Percentiles rank a stretch among this genome's conserved stretches.
These are phyloP conservation scores for Pseudogymnoascus sp. DNA, from an alignment of 2,329 filamentous ascomycete genomes.

Conservation along the genomic window DNA sequence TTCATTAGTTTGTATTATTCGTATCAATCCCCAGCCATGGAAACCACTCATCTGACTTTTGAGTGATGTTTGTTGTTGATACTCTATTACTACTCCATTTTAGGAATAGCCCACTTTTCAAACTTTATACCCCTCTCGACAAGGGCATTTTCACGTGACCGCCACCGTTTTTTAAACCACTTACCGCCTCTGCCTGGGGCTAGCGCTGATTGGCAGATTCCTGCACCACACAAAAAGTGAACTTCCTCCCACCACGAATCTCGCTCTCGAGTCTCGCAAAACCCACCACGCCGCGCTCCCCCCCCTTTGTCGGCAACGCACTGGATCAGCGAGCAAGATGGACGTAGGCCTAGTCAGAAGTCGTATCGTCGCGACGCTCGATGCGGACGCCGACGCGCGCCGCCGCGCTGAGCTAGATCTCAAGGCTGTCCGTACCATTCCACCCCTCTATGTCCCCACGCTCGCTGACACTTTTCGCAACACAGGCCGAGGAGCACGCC, in stretches of 20 bases:
- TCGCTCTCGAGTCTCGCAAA: constrained; percentile 8
- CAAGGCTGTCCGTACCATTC: constrained; percentile 57
- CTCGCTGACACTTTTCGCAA: constrained; percentile 16
- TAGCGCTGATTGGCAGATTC: constrained; percentile 7
- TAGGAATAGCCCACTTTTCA: background rate
- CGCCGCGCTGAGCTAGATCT: constrained; percentile 72
- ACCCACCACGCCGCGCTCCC: constrained; percentile 4
- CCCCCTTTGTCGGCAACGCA: constrained; percentile 2
- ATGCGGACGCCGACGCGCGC: constrained; percentile 64
- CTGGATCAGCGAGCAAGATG: constrained; percentile 39
- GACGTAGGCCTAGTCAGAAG: constrained; percentile 66
- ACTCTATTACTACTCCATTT: background rate
- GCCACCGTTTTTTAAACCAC: background rate
- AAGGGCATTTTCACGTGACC: background rate
- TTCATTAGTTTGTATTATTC: background rate
- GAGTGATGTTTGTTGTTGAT: background rate
- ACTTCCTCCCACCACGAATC: constrained; percentile 6
- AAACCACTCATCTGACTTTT: background rate
- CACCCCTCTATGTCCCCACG: constrained; percentile 14
- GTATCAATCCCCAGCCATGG: background rate
- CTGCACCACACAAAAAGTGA: constrained; percentile 7
- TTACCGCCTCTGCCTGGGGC: constrained; percentile 4
- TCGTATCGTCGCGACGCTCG: constrained; percentile 69
- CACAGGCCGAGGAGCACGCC: constrained; percentile 77
- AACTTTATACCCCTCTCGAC: constrained; percentile 4